Evolutionary conservation across 495 filamentous ascomycete genomes (phyloP).

Genomic region (Usnea hakonensis): DNA sequence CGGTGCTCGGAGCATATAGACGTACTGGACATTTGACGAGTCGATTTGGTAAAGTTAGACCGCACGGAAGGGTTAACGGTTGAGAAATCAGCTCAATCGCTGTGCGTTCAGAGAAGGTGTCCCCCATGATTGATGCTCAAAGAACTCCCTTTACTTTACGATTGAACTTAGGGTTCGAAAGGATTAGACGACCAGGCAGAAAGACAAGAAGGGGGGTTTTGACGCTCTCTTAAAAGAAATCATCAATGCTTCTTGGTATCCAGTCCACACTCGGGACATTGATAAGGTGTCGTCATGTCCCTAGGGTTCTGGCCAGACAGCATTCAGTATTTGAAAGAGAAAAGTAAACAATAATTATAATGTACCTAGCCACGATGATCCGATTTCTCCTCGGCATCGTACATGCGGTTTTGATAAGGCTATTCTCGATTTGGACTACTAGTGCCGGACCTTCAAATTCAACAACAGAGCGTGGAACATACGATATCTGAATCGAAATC

Average conservation of each 20-base stretch:
- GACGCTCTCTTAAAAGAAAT: neutral
- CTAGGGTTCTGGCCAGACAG: neutral
- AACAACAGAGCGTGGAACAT: too few relatives aligned
- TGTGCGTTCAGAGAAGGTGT: neutral
- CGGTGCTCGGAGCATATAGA: too few relatives aligned
- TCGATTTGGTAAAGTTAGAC: constrained; percentile 20
- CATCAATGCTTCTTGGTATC: neutral
- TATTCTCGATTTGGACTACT: neutral
- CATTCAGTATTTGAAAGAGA: neutral
- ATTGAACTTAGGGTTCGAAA: neutral
- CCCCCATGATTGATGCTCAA: neutral
- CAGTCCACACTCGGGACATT: too few relatives aligned
- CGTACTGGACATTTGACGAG: constrained; percentile 24
- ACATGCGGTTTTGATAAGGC: neutral
- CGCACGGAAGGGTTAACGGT: constrained; percentile 19
- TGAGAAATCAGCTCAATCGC: constrained; percentile 10
- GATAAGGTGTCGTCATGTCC: neutral
- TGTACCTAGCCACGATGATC: too few relatives aligned
- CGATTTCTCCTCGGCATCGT: neutral
- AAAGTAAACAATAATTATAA: neutral
- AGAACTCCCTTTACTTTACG: neutral
- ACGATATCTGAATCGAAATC: too few relatives aligned
- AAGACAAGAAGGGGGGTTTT: neutral
- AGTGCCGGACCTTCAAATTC: neutral
- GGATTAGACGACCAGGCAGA: neutral